Base-by-base conservation (phyloP, 768 basidiomycete species). In the Kwoniella botswanensis region DNA sequence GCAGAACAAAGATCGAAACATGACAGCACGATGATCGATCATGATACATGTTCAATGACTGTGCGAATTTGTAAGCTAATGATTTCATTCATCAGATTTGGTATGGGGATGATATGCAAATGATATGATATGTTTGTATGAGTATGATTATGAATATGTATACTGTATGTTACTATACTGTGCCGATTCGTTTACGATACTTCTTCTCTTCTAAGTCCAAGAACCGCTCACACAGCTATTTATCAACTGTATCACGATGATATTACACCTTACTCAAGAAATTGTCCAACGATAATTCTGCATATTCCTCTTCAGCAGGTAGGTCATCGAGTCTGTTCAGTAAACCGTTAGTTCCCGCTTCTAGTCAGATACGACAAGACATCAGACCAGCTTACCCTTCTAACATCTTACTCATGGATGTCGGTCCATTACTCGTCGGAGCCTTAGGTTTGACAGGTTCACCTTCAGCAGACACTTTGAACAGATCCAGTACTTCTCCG, bases 401-500 rank as follows among this genome's bases (percentile, higher is more conserved):
- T 24, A 98, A 85, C 42, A 96, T 86, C 80, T 91, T 93, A 86
- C 92, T 96, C 79, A 93, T 92, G 63, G 86, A 88, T 65, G 88
- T 84, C 46, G 90, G 86, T 41, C 90, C 89, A 62, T 60, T 41
- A 46, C 9, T 85, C 81, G n/a, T 83, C 4, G 41, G 68, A 65
- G 90, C 61, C 46, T 69, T 70, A 18, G 57, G 53, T 65, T 72
- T 77, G 21, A 12, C 70, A 50, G 71, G 67, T 60, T 93, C 93
- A 69, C 93, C 92, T 65, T 92, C 91, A 50, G 86, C 85, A 11
- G 89, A 79, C 18, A 81, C 78, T 65, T 82, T 87, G 88, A 99
- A 98, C 46, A 99, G 87, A 83, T 98, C 97, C 26, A 99, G 86
- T 24, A 99, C 95, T 65, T 94, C 90, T 80, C 98, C 94, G 0